A percentile compares a stretch with the other conserved stretches of the same genome.
Conservation (phyloP, 306 rosid species). For the Trichosanthes cucumerina region DNA sequence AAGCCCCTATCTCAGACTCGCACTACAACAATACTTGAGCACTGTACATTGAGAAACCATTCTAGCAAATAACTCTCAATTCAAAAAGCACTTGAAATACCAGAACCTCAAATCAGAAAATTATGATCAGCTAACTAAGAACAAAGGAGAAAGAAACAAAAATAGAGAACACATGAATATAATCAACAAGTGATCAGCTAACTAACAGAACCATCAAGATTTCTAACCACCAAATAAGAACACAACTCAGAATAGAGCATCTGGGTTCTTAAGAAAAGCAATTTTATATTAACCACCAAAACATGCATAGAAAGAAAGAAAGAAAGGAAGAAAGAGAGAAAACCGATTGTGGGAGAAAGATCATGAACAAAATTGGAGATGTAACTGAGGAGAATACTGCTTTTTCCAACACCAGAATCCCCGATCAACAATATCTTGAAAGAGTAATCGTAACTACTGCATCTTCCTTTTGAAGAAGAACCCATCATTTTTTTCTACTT, state of each 20-base stretch:
- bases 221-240: background rate
- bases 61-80: background rate
- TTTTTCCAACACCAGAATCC: slow-evolving; percentile 97
- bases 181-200: background rate
- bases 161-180: background rate
- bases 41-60: background rate
- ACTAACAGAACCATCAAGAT: background rate
- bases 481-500: slow-evolving; percentile 29
- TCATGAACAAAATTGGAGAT: slow-evolving; percentile 55
- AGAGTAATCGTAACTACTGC: slow-evolving; percentile 58
- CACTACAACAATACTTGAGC: background rate
- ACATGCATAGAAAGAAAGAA: background rate
- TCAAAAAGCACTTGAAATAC: background rate
- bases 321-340: background rate
- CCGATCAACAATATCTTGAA: slow-evolving; percentile 82
- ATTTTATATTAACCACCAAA: background rate
- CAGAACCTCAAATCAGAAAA: background rate
- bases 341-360: slow-evolving; percentile 84
- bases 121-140: background rate
- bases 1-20: background rate
- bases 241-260: background rate
- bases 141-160: background rate
- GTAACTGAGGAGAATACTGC: slow-evolving; percentile 84
- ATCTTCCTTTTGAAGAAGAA: slow-evolving; percentile 45
- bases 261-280: background rate